These are phyloP conservation scores for Pestalotiopsis fici DNA, from an alignment of 2,329 filamentous ascomycete species.

Conservation along the genomic window DNA sequence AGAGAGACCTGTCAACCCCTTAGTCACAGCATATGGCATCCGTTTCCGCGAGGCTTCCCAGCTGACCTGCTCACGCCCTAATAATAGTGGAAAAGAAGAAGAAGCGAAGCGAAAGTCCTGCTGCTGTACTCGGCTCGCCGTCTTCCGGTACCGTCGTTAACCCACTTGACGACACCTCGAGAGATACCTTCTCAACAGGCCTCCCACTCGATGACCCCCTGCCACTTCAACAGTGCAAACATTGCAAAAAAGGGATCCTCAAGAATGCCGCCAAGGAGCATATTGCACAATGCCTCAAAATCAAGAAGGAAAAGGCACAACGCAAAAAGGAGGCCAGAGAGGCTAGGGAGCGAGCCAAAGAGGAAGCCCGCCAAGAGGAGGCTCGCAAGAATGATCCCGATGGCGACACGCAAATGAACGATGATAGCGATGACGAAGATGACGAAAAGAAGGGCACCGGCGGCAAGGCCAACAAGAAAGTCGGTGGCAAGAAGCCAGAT, in stretches of 20 bases:
- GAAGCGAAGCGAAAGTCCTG: slow-evolving; percentile 41
- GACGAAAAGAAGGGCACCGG: slow-evolving; percentile 44
- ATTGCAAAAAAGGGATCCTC: slow-evolving; percentile 87
- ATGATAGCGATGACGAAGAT: slow-evolving; percentile 51
- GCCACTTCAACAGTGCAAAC: slow-evolving; percentile 85
- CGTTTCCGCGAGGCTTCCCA: background rate
- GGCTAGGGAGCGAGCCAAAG: slow-evolving; percentile 66
- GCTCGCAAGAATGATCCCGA: slow-evolving; percentile 52
- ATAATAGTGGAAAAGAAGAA: slow-evolving; percentile 44
- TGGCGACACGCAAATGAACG: slow-evolving; percentile 36
- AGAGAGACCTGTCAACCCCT: background rate
- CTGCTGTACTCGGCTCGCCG: slow-evolving; percentile 40
- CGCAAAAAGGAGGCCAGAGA: slow-evolving; percentile 76
- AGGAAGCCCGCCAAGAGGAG: slow-evolving; percentile 60
- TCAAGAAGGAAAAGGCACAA: slow-evolving; percentile 81
- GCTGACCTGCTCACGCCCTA: background rate
- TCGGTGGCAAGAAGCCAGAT: slow-evolving; percentile 64
- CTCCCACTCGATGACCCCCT: slow-evolving; percentile 78
- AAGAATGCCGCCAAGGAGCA: slow-evolving; percentile 76
- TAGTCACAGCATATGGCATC: background rate
- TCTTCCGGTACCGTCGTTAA: slow-evolving; percentile 60
- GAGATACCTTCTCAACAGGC: slow-evolving; percentile 79
- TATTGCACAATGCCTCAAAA: slow-evolving; percentile 78
- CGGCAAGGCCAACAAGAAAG: slow-evolving; percentile 58
- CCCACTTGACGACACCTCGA: slow-evolving; percentile 73